Percentiles rank a stretch among this genome's conserved stretches.
Conservation (phyloP, 2,329 filamentous ascomycete species). For the Juglanconis oblonga region DNA sequence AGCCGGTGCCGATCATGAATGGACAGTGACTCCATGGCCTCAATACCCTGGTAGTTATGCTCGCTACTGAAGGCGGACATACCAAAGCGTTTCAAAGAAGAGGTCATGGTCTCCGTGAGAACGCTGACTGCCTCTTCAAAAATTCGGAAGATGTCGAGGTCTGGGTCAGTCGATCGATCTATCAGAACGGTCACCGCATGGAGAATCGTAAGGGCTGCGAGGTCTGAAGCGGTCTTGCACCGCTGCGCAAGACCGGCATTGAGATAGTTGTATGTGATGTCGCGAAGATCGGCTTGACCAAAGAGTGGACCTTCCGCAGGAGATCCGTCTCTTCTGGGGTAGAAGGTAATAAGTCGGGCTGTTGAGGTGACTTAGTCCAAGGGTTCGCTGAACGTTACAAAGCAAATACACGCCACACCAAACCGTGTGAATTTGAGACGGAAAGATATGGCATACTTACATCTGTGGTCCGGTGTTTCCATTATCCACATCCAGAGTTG, state of each 20-base stretch:
- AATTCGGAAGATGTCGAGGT: conserved; percentile 58
- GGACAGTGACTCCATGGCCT: conserved; percentile 36
- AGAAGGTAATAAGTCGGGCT: conserved; percentile 41
- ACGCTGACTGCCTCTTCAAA: conserved; percentile 35
- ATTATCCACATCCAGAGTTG: conserved; percentile 62
- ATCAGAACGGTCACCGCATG: conserved; percentile 56
- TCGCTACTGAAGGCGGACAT: conserved; percentile 49
- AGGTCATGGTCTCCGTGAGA: conserved; percentile 56
- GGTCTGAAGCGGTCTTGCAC: conserved; percentile 56
- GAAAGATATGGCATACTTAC: too few relatives aligned
- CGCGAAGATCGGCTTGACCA: conserved; percentile 55
- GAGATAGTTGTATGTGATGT: conserved; percentile 62
- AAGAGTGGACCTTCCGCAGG: conserved; percentile 49
- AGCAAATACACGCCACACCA: too few relatives aligned
- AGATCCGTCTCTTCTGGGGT: conserved; percentile 51
- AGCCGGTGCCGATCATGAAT: conserved; percentile 37
- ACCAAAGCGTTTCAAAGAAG: conserved; percentile 56
- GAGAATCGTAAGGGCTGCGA: conserved; percentile 54
- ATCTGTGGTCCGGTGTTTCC: conserved; percentile 24
- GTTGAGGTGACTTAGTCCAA: too few relatives aligned
- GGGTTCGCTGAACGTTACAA: not conserved
- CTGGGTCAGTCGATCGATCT: conserved; percentile 53
- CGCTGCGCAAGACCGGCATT: conserved; percentile 58
- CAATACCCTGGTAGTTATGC: conserved; percentile 34
- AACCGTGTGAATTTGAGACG: too few relatives aligned